Base-by-base conservation (phyloP, 2,329 filamentous ascomycete genomes). In the Diplodia scrobiculata region DNA sequence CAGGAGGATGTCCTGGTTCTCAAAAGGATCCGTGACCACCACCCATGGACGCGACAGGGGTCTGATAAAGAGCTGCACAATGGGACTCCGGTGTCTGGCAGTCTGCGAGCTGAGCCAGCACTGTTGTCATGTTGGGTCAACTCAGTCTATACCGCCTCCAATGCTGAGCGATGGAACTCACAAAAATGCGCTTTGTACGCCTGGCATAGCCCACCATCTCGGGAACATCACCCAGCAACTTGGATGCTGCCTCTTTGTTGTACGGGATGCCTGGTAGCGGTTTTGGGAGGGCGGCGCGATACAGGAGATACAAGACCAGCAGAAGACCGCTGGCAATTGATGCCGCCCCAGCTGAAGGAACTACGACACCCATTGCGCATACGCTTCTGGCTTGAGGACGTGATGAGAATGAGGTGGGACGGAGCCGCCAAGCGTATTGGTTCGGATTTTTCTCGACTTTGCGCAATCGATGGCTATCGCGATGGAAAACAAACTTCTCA, bases 201-300 rank as follows among this genome's bases (percentile, higher is more conserved):
- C 71, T 72, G 13, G 78, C 72, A 67, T 77, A 76, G 10, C 70
- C 69, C 63, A 81, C 70, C 68, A 80, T 75, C 52, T 78, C 78
- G 1, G 79, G 78, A 1, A 80, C 68, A 67, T 84, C 81, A 5
- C 82, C 82, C 13, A 82, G 70, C 0, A 83, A 34, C 36, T 70
- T 73, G 0, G 67, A 68, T 2, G 74, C 72, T 0, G 81, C 74
- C 19, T 72, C 69, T 13, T 68, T 69, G 67, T 82, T 80, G 75
- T 82, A 80, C 2, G 82, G 81, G 51, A 84, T 83, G 5, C 78
- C 78, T 2, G 79, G 72, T 3, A 84, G 73, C 1, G 82, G 81
- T 55, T 75, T 79, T 0, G 81, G 82, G 0, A 82, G 71, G 6
- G 69, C 67, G 53, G 65, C 65, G 60, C 64, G 67, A 50, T 73